Percentiles rank a stretch among this genome's conserved stretches.
Conservation (phyloP, 176 grass and related monocot species). For the Ensete ventricosum region DNA sequence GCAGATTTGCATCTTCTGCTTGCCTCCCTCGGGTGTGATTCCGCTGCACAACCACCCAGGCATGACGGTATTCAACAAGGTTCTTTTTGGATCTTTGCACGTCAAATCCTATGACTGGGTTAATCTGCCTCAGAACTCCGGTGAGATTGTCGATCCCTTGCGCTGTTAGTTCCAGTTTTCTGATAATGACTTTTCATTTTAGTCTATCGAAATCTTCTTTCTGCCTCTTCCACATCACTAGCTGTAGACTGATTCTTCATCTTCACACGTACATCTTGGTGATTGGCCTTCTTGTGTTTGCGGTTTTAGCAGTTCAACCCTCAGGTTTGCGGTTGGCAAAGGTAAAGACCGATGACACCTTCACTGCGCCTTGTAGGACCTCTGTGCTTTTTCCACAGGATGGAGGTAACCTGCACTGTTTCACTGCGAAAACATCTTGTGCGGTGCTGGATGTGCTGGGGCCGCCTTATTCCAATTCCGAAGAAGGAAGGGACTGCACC, state of each 20-base stretch:
- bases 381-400: constrained; percentile 63
- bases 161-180: neutral
- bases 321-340: constrained; percentile 54
- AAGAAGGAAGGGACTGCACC: constrained; percentile 52
- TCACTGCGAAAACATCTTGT: constrained; percentile 67
- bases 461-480: constrained; percentile 37
- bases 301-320: neutral
- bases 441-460: constrained; percentile 80
- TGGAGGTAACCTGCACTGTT: constrained; percentile 80
- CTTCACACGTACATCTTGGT: too few relatives aligned
- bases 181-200: too few relatives aligned
- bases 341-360: constrained; percentile 48
- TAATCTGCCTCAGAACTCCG: neutral
- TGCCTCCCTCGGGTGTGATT: constrained; percentile 61
- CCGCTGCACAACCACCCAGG: constrained; percentile 89
- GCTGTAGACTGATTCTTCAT: too few relatives aligned
- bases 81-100: constrained; percentile 86
- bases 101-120: constrained; percentile 86
- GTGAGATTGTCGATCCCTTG: too few relatives aligned
- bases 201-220: neutral
- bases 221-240: too few relatives aligned
- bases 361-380: constrained; percentile 37
- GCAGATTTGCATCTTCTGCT: constrained; percentile 89
- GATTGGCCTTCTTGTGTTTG: too few relatives aligned
- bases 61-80: constrained; percentile 95